Evolutionary conservation across 345 rosid species (phyloP), one percentile per base, ranked within the genome.

Genomic region (Populus ilicifolia): DNA sequence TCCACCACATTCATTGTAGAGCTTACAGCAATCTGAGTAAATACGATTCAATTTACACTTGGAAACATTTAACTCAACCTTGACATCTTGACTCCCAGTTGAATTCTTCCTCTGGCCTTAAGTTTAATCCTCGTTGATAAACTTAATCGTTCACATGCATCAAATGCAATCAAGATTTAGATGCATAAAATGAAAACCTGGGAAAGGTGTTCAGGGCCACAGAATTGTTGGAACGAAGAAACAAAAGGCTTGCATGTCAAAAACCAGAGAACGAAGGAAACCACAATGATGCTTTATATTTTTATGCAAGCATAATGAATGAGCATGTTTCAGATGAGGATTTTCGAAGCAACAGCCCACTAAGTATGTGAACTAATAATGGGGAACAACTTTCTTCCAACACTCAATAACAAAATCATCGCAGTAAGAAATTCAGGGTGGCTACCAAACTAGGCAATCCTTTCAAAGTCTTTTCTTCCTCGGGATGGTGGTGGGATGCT

Each of bases 381-480:
- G 73, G 75, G 61, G 75, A 80, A 87, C 90, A 87, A 77, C 74
- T 83, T 85, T 83, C 88, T 87, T 82, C 86, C 88, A 83, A 86
- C 83, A 81, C 84, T 86, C 83, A 2, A 87, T 77, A 77, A 90
- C 86, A 81, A 72, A 80, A 81, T 80, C 89, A 87, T 84, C 14
- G 5, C 8, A 73, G 36, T 43, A 77, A 88, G 59, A 80, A 80
- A 75, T 79, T 73, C 82, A 82, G 71, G 71, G 73, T 33, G 78
- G 80, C 80, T 72, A 74, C 84, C 59, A 83, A 85, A 82, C 86
- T 85, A 93, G 70, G 90, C 83, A 81, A 90, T 90, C 87, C 92
- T 92, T 85, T 94, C 99, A 74, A 87, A 85, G 82, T 96, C 98
- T 85, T 88, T 91, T 88, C 91, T 93, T 79, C 94, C 96, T 54